Base-by-base conservation (phyloP, 148 eudicot species). In the Rhododendron mucronatum region DNA sequence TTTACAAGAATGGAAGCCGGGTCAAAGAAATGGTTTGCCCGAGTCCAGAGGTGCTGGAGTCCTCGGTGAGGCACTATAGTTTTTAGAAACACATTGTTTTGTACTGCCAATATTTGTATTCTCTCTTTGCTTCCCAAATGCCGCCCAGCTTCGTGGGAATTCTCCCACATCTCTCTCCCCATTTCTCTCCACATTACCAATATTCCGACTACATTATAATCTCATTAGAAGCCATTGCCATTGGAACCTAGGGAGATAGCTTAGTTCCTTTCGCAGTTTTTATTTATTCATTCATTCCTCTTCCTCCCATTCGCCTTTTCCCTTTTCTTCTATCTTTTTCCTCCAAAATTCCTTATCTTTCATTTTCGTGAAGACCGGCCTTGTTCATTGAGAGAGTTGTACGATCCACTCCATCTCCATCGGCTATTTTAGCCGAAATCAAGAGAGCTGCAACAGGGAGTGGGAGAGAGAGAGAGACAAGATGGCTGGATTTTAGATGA, bases 61-160 rank as follows among this genome's bases (percentile, higher is more conserved):
- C 96, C 20, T 95, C 96, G 84, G 98, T 95, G 90, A 91, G 95
- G 92, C 98, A 95, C 87, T 97, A 94, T 84, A 91, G 95, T 87
- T 82, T 90, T 37, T 94, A 89, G 88, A 89, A 87, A 57, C 26
- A 65, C 33, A 82, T 7, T 69, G 85, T 78, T 83, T 35, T 71
- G 51, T 74, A 55, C 82, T 83, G 82, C 53, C 53, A 48, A 76
- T 76, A 76, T 86, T 88, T 41, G 83, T 87, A 53, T 81, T 82
- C 82, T 79, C 82, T 78, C 87, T 85, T 89, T 87, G 86, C 82
- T 48, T n/a, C 89, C 78, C 81, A 82, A 55, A 80, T 5, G 76
- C 39, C 37, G 28, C 83, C 67, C 47, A 16, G 39, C 82, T 47
- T 89, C 88, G 61, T 59, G 85, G 83, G 73, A 85, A n/a, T n/a